A percentile compares a stretch with the other conserved stretches of the same genome.
These are phyloP conservation scores for Mercurialis annua DNA, from an alignment of 345 rosid species.

Conservation along the genomic window DNA sequence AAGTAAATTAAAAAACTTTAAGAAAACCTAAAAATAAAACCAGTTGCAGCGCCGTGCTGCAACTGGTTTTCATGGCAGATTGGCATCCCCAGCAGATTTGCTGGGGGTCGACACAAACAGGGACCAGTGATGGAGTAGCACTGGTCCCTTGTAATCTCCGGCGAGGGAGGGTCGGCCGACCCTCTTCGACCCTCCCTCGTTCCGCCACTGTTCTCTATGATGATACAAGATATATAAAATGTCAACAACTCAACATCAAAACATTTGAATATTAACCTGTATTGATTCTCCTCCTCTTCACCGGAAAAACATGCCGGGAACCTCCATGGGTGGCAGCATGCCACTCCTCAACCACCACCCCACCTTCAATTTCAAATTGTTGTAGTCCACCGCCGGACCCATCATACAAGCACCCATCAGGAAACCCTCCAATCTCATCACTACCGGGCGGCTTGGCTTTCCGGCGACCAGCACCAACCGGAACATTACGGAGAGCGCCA, in stretches of 20 bases:
- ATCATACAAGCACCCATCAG: slow-evolving; percentile 38
- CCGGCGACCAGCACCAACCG: slow-evolving; percentile 93
- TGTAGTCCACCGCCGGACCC: slow-evolving; percentile 39
- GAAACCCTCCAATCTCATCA: slow-evolving; percentile 34
- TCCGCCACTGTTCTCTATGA: no score
- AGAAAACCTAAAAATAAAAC: no score
- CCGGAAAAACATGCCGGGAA: slow-evolving; percentile 56
- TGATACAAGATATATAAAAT: neutral
- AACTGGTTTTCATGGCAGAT: no score
- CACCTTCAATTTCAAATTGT: slow-evolving; percentile 46
- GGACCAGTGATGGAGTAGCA: no score
- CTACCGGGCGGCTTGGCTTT: slow-evolving; percentile 65
- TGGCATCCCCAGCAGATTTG: no score
- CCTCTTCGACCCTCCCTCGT: no score
- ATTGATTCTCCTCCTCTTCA: slow-evolving; percentile 51
- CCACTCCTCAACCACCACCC: slow-evolving; percentile 57
- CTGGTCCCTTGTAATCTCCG: no score
- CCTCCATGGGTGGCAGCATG: slow-evolving; percentile 41
- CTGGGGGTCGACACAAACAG: no score
- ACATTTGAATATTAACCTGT: slow-evolving; percentile 55
- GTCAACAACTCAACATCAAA: slow-evolving; percentile 31
- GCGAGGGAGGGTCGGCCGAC: no score
- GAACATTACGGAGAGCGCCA: slow-evolving; percentile 92
- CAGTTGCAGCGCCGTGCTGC: no score
- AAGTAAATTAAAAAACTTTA: no score